Percentiles rank a stretch among this genome's conserved stretches.
Evolutionary conservation across 2,329 filamentous ascomycete genomes (phyloP).

Genomic region (Neocatenulostroma microsporum): DNA sequence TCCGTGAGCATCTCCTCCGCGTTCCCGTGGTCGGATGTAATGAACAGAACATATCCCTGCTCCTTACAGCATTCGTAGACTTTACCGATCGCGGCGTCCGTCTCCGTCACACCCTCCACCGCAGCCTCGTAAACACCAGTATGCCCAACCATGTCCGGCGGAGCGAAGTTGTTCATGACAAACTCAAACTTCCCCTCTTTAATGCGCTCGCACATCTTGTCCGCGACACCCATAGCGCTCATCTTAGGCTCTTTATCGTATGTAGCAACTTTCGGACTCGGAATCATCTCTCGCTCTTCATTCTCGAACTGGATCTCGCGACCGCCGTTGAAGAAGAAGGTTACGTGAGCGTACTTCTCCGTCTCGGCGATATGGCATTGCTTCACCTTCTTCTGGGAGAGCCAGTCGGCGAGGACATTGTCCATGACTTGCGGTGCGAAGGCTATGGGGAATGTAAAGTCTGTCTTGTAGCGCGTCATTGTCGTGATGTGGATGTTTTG

Average conservation of each 20-base stretch:
- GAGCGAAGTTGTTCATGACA: conserved; percentile 99
- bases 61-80: conserved; percentile 93
- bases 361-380: conserved; percentile 98
- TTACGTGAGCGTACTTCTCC: conserved; percentile 98
- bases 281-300: conserved; percentile 87
- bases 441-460: conserved; percentile 85
- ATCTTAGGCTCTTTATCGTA: conserved; percentile 95
- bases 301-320: conserved; percentile 93
- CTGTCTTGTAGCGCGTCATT: conserved; percentile 97
- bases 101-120: conserved; percentile 73
- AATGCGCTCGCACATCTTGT: conserved; percentile 84
- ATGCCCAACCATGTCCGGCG: conserved; percentile 98
- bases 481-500: conserved; percentile 81
- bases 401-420: conserved; percentile 96
- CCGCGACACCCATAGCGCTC: conserved; percentile 82
- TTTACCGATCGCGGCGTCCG: conserved; percentile 86
- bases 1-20: conserved; percentile 98
- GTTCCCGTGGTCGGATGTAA: conserved; percentile 96
- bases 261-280: conserved; percentile 88
- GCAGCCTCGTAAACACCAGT: conserved; percentile 96
- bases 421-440: conserved; percentile 94
- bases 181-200: conserved; percentile 83
- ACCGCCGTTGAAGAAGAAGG: conserved; percentile 99
- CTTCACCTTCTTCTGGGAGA: conserved; percentile 78
- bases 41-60: conserved; percentile 85